Evolutionary conservation across 139 green algal genomes (phyloP).

Genomic region (Chlamydomonas applanata): DNA sequence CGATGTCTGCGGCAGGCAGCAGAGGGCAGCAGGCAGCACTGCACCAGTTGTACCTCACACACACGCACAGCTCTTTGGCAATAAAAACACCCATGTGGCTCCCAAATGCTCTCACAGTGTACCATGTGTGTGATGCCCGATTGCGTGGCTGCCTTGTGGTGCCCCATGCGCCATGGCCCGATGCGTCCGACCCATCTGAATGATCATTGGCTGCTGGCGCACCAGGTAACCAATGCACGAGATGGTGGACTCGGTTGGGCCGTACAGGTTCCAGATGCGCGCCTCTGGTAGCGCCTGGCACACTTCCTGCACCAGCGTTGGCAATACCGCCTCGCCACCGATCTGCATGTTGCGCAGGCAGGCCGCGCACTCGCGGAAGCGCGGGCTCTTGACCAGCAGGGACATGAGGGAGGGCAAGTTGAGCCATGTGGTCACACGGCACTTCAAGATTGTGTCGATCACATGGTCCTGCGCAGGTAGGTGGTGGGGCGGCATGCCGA

Average conservation of each 20-base stretch:
- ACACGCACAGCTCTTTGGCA: too few relatives aligned
- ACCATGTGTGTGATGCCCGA: too few relatives aligned
- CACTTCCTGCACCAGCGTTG: neutral
- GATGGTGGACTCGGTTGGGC: slow-evolving; percentile 44
- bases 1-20: neutral
- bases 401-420: neutral
- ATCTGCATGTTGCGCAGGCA: neutral
- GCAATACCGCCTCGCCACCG: slow-evolving; percentile 18
- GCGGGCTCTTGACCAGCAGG: too few relatives aligned
- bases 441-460: slow-evolving; percentile 1
- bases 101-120: too few relatives aligned
- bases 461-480: neutral
- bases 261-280: slow-evolving; percentile 36
- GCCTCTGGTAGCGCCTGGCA: slow-evolving; percentile 14
- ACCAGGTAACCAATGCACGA: neutral
- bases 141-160: too few relatives aligned
- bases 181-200: too few relatives aligned
- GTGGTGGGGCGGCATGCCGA: too few relatives aligned
- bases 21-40: too few relatives aligned
- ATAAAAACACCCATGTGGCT: too few relatives aligned
- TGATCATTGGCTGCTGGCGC: too few relatives aligned
- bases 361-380: neutral
- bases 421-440: slow-evolving; percentile 8
- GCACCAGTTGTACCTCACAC: too few relatives aligned
- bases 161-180: too few relatives aligned